These are phyloP conservation scores for Xylaria cubensis DNA, from an alignment of 495 filamentous ascomycete genomes.

Conservation along the genomic window DNA sequence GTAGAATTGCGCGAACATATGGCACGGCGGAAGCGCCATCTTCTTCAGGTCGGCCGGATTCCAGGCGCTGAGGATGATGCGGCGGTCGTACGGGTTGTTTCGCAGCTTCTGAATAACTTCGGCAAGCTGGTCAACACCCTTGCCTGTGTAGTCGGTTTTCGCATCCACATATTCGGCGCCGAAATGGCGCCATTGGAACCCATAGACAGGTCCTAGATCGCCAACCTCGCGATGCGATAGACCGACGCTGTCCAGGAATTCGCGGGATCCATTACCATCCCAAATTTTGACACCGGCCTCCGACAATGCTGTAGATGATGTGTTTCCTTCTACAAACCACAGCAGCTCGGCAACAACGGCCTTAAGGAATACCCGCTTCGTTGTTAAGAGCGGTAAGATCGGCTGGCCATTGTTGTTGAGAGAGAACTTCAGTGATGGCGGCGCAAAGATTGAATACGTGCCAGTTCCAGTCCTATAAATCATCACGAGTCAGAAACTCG, in stretches of 20 bases:
- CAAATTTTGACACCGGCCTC: conserved; percentile 90
- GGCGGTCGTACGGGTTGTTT: conserved; percentile 81
- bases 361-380: conserved; percentile 93
- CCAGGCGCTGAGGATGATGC: conserved; percentile 92
- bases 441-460: conserved; percentile 87
- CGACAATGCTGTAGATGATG: conserved; percentile 75
- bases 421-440: conserved; percentile 81
- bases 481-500: conserved; percentile 9
- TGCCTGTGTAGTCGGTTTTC: conserved; percentile 80
- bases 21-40: conserved; percentile 96
- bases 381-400: conserved; percentile 90
- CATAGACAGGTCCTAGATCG: conserved; percentile 95
- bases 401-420: conserved; percentile 67
- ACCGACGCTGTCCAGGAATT: conserved; percentile 83
- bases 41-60: conserved; percentile 83
- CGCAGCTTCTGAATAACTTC: conserved; percentile 83
- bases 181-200: conserved; percentile 99
- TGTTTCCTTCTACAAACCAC: conserved; percentile 90
- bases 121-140: conserved; percentile 91
- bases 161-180: conserved; percentile 85
- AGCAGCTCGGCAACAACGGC: conserved; percentile 93
- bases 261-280: conserved; percentile 94
- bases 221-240: conserved; percentile 79
- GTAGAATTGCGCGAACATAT: conserved; percentile 99
- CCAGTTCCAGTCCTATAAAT: conserved; percentile 80